Evolutionary conservation across 129 eudicot species (phyloP), one percentile per base, ranked within the genome.

Genomic region (Chrysanthemum seticuspe): DNA sequence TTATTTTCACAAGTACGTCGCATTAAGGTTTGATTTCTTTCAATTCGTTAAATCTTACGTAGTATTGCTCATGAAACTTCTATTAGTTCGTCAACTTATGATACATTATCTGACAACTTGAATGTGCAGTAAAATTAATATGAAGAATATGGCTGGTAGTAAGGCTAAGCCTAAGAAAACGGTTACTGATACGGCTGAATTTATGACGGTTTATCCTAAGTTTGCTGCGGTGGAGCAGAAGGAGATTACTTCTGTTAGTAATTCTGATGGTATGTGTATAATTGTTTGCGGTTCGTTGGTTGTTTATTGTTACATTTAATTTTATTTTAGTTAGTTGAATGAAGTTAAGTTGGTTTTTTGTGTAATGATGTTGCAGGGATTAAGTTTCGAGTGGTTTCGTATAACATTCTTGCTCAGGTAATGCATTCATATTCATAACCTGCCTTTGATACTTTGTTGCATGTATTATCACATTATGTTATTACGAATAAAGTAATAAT

Each of bases 331-430:
- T 54, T 5, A 29, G 23, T 23, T 54, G 1, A 36, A 36, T 6
- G 44, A 36, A 36, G 1, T 36, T 36, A 36, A 36, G 44, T 36
- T 36, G 44, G 44, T 36, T 36, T 36, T 36, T 36, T 36, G 44
- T 36, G 44, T 36, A 14, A 15, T 51, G 21, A 1, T 70, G 74
- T 60, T 13, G 52, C 89, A 90, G 98, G 87, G 71, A 63, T 72
- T 77, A 88, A 76, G 62, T 94, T 94, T 70, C 79, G 96, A 48
- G 74, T 90, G 15, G 91, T 94, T 74, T 90, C 98, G 0, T 94
- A 90, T 65, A 94, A 90, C 73, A 86, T 94, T 52, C 76, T 94
- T 75, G 98, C 97, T 82, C 98, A 94, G 97, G 98, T 90, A 84
- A 84, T 5, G 44, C 44, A 36, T 36, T 5, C 9, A 36, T 36